phyloP scores from a whole-genome alignment of 2,329 filamentous ascomycete species.

The Didymellaceae sp. region DNA sequence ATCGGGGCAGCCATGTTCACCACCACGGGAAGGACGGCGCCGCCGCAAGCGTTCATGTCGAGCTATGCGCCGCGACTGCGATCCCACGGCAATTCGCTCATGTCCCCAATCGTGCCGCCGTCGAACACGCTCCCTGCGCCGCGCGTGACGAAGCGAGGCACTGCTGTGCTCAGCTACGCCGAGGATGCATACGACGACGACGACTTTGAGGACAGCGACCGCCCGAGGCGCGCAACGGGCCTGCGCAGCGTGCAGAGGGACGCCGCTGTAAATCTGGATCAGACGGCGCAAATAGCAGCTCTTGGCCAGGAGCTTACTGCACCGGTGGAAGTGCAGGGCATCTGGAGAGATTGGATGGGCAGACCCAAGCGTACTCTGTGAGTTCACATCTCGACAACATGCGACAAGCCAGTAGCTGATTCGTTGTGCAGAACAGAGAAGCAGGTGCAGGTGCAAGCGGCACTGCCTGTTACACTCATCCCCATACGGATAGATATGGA shows the following conservation, averaged over 20 bases:
- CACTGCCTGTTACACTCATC: constrained; percentile 86
- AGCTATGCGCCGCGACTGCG: constrained; percentile 91
- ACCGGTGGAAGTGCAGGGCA: constrained; percentile 85
- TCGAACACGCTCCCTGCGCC: constrained; percentile 71
- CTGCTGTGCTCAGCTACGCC: constrained; percentile 95
- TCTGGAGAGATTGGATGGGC: constrained; percentile 96
- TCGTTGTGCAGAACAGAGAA: constrained; percentile 58
- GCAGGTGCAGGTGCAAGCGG: constrained; percentile 70
- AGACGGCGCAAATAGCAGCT: constrained; percentile 73
- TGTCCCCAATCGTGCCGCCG: constrained; percentile 80
- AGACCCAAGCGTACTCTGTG: constrained; percentile 62
- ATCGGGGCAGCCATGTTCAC: constrained; percentile 47
- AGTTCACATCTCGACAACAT: constrained; percentile 41
- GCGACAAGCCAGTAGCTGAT: constrained; percentile 15
- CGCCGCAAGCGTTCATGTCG: constrained; percentile 86
- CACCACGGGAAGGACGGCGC: constrained; percentile 52
- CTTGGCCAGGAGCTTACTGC: constrained; percentile 80
- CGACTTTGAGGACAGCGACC: constrained; percentile 76
- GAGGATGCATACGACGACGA: constrained; percentile 93
- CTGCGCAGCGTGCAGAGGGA: constrained; percentile 79
- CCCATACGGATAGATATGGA: constrained; percentile 97
- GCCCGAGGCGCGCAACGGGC: constrained; percentile 75
- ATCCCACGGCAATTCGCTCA: constrained; percentile 87
- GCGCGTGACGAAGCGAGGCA: constrained; percentile 95
- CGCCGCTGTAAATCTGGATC: constrained; percentile 61